Conservation (phyloP, 495 filamentous ascomycete genomes). For the Massariosphaeria phaeospora region DNA sequence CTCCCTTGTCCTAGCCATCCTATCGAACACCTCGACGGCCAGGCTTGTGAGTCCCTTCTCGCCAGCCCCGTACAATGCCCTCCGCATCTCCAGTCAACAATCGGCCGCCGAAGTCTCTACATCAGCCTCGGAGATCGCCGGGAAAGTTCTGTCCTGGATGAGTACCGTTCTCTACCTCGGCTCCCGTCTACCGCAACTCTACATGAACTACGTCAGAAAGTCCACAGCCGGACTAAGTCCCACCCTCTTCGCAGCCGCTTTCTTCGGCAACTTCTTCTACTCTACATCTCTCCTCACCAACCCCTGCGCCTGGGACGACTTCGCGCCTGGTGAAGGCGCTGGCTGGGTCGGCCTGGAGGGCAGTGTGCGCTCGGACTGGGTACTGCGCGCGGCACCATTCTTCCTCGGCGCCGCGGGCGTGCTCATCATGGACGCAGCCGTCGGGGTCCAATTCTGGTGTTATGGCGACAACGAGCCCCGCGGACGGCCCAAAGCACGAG, state of each 20-base stretch:
- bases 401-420: constrained; percentile 70
- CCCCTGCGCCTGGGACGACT: constrained; percentile 61
- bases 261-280: constrained; percentile 70
- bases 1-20: constrained; percentile 36
- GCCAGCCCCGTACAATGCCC: constrained; percentile 39
- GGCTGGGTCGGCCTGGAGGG: constrained; percentile 62
- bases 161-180: constrained; percentile 63
- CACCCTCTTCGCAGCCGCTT: constrained; percentile 64
- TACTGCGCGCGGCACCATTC: constrained; percentile 58
- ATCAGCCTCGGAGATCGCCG: constrained; percentile 46
- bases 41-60: constrained; percentile 14
- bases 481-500: constrained; percentile 13
- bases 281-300: constrained; percentile 61
- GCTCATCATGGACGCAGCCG: constrained; percentile 57
- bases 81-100: constrained; percentile 17
- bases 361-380: constrained; percentile 55
- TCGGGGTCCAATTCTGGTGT: constrained; percentile 61
- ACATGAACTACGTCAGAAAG: constrained; percentile 61
- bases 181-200: constrained; percentile 67
- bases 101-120: constrained; percentile 25
- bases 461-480: constrained; percentile 47
- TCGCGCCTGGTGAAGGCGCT: constrained; percentile 57
- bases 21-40: constrained; percentile 25
- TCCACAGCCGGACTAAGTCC: constrained; percentile 68
- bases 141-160: constrained; percentile 60